phyloP scores from a whole-genome alignment of 2,329 filamentous ascomycete species.

The Hymenoscyphus salicellus region DNA sequence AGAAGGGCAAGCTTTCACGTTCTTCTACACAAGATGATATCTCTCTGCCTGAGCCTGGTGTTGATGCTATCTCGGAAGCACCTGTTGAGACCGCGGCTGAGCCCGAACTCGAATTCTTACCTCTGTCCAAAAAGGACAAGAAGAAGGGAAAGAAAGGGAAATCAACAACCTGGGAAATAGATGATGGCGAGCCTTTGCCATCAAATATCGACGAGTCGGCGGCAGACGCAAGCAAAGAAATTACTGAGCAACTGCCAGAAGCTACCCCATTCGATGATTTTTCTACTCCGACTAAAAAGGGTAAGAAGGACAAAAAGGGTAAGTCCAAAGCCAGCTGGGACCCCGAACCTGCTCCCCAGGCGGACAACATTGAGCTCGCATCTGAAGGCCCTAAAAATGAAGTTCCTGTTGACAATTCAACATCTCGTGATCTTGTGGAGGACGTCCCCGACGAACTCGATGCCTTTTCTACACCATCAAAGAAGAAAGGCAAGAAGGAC shows the following conservation, averaged over 20 bases:
- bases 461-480: conserved; percentile 5
- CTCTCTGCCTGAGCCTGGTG: conserved; percentile 17
- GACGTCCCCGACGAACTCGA: neutral
- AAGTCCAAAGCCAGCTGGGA: conserved; percentile 5
- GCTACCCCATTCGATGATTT: conserved; percentile 9
- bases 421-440: too few relatives aligned
- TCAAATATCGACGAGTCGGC: neutral
- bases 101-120: conserved; percentile 10
- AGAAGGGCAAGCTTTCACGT: conserved; percentile 14
- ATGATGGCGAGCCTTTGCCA: neutral
- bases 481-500: conserved; percentile 36
- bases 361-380: too few relatives aligned
- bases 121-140: conserved; percentile 25
- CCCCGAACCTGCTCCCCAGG: neutral
- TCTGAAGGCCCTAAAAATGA: too few relatives aligned
- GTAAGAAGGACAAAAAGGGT: conserved; percentile 32
- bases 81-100: neutral
- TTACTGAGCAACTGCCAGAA: neutral
- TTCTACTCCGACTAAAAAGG: conserved; percentile 31
- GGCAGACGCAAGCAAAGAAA: conserved; percentile 6
- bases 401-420: too few relatives aligned
- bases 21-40: conserved; percentile 17
- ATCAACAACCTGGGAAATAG: conserved; percentile 14
- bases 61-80: neutral
- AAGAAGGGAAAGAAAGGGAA: conserved; percentile 27